These are phyloP conservation scores for Annulohypoxylon nitens DNA, from an alignment of 495 filamentous ascomycete genomes.

Conservation along the genomic window DNA sequence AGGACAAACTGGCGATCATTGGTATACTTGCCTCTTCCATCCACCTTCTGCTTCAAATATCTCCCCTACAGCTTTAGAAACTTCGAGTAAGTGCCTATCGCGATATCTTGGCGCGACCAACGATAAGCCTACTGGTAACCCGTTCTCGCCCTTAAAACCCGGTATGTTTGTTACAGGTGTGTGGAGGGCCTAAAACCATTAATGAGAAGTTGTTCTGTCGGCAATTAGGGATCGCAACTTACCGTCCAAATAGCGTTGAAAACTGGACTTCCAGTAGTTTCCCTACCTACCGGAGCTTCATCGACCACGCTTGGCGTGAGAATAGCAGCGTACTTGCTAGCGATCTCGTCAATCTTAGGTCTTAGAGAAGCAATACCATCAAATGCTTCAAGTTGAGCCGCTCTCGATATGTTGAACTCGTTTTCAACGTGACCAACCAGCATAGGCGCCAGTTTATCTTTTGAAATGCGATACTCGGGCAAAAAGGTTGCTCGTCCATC, in stretches of 20 bases:
- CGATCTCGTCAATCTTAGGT: constrained; percentile 62
- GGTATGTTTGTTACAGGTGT: constrained; percentile 64
- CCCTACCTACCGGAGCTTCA: constrained; percentile 62
- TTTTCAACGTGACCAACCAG: constrained; percentile 63
- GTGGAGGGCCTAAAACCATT: constrained; percentile 54
- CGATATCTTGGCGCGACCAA: constrained; percentile 59
- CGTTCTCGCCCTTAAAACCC: constrained; percentile 62
- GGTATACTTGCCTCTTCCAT: constrained; percentile 44
- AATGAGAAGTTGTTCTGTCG: background rate
- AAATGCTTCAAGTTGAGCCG: constrained; percentile 58
- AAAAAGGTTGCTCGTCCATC: constrained; percentile 62
- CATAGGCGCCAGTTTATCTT: constrained; percentile 54
- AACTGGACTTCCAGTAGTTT: constrained; percentile 60
- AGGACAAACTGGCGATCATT: too few relatives aligned
- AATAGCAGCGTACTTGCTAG: constrained; percentile 60
- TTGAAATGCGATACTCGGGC: constrained; percentile 59
- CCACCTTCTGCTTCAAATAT: constrained; percentile 60
- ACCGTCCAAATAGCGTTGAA: constrained; percentile 56
- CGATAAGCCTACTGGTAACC: constrained; percentile 65
- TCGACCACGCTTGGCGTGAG: constrained; percentile 64
- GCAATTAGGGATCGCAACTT: constrained; percentile 16
- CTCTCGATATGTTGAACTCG: constrained; percentile 49
- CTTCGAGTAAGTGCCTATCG: constrained; percentile 60
- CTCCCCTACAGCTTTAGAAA: constrained; percentile 56
- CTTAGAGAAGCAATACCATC: constrained; percentile 61